Conservation (phyloP, 352 stramenopile species). For the Phytopythium ostracodes region DNA sequence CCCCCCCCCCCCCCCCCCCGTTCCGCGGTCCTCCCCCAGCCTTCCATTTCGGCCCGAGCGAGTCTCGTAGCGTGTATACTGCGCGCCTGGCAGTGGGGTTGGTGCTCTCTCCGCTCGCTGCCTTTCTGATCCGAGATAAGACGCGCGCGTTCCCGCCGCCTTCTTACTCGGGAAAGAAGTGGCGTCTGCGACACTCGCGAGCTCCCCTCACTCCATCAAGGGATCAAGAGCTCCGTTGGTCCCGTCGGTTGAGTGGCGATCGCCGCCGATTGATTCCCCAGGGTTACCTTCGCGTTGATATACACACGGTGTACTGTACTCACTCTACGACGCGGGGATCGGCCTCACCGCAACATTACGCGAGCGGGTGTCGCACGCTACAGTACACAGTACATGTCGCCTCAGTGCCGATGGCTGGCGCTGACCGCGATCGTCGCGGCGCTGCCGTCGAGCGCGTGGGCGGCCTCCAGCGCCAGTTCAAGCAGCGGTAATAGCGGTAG, state of each 20-base stretch:
- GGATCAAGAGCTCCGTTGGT: no score
- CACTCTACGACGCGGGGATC: no score
- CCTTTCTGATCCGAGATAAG: constrained; percentile 2
- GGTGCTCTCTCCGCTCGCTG: no score
- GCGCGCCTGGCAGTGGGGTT: background rate
- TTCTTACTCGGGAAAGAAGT: background rate
- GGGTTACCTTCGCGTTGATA: background rate
- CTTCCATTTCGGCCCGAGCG: background rate
- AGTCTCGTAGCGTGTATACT: background rate
- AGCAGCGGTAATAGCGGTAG: background rate
- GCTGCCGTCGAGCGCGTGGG: background rate
- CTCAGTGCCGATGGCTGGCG: background rate
- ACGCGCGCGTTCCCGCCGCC: constrained; percentile 4
- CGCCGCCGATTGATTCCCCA: no score
- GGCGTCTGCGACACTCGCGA: background rate
- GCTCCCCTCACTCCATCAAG: no score
- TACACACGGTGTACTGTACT: no score
- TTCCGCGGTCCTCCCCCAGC: background rate
- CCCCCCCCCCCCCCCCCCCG: no score
- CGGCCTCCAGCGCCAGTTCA: constrained; percentile 11
- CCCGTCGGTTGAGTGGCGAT: no score
- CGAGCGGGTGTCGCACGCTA: background rate
- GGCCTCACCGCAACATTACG: no score
- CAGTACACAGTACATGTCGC: background rate
- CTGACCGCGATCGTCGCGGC: constrained; percentile 7